A percentile compares a stretch with the other conserved stretches of the same genome.
Evolutionary conservation across 352 stramenopile genomes (phyloP).

Genomic region (Globisporangium cystogenes): DNA sequence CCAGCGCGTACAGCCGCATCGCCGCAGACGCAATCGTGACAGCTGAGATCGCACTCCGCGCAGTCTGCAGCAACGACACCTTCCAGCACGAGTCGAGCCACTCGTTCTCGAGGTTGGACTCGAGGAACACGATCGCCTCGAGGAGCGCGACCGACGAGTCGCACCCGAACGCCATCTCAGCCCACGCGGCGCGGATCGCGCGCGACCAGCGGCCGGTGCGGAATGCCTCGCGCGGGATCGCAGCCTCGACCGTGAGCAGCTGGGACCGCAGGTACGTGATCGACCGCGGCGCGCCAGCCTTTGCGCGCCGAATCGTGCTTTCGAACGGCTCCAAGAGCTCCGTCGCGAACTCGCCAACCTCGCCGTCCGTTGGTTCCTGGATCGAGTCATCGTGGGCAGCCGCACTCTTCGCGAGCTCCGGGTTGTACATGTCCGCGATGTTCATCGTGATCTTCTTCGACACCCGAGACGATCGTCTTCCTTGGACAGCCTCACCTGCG

Average conservation of each 20-base stretch:
- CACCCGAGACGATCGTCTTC: slow-evolving; percentile 54
- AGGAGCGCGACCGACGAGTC: slow-evolving; percentile 40
- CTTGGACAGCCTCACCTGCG: slow-evolving; percentile 8
- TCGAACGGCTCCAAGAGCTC: slow-evolving; percentile 60
- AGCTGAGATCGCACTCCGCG: slow-evolving; percentile 44
- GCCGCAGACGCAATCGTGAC: slow-evolving; percentile 68
- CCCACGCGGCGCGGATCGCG: slow-evolving; percentile 62
- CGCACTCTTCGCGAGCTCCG: slow-evolving; percentile 39
- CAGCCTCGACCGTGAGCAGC: slow-evolving; percentile 63
- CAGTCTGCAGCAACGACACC: slow-evolving; percentile 52
- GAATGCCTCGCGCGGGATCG: slow-evolving; percentile 77
- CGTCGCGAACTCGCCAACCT: slow-evolving; percentile 64
- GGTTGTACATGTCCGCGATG: slow-evolving; percentile 76
- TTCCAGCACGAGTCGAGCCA: slow-evolving; percentile 79
- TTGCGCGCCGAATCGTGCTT: slow-evolving; percentile 40
- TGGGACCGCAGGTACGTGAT: slow-evolving; percentile 58
- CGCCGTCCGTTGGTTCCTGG: slow-evolving; percentile 54
- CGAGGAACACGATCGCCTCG: slow-evolving; percentile 66
- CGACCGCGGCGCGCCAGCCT: slow-evolving; percentile 27
- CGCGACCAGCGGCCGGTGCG: slow-evolving; percentile 62
- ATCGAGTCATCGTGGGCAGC: slow-evolving; percentile 10
- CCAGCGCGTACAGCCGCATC: slow-evolving; percentile 70
- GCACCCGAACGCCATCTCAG: slow-evolving; percentile 64
- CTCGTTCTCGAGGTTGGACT: slow-evolving; percentile 69
- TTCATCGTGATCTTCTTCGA: slow-evolving; percentile 74